phyloP scores from a whole-genome alignment of 306 rosid species.

The Ochetophila trinervis region DNA sequence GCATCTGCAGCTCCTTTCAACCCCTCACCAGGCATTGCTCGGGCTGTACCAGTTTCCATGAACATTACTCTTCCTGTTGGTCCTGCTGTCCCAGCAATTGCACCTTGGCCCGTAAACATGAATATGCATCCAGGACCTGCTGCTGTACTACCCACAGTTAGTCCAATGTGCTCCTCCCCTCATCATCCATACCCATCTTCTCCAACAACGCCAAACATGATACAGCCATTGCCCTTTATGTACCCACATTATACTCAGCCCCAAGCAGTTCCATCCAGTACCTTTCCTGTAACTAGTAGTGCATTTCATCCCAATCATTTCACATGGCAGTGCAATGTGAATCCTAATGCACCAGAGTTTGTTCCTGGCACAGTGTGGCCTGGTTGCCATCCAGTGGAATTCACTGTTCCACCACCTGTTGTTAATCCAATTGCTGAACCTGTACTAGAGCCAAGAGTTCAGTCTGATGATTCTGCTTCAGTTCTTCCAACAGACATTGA shows the following conservation, averaged over 20 bases:
- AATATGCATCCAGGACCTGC: slow-evolving; percentile 75
- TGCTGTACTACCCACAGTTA: slow-evolving; percentile 49
- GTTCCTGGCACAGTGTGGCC: slow-evolving; percentile 71
- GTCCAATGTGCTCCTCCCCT: slow-evolving; percentile 81
- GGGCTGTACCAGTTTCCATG: slow-evolving; percentile 67
- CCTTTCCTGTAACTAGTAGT: slow-evolving; percentile 61
- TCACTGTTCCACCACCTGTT: slow-evolving; percentile 66
- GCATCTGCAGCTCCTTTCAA: slow-evolving; percentile 97
- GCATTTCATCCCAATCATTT: slow-evolving; percentile 80
- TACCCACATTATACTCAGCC: slow-evolving; percentile 79
- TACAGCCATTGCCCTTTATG: slow-evolving; percentile 80
- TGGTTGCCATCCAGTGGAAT: slow-evolving; percentile 77
- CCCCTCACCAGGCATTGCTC: slow-evolving; percentile 68
- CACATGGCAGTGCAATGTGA: slow-evolving; percentile 77
- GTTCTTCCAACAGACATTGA: slow-evolving; percentile 50
- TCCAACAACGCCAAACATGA: slow-evolving; percentile 88
- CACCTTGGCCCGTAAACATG: slow-evolving; percentile 87
- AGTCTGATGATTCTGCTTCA: slow-evolving; percentile 40
- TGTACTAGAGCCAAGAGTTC: slow-evolving; percentile 45
- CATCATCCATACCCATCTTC: slow-evolving; percentile 90
- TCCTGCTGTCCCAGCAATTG: slow-evolving; percentile 57
- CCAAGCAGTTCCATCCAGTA: slow-evolving; percentile 67
- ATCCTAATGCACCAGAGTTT: slow-evolving; percentile 56
- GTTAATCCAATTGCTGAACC: slow-evolving; percentile 51
- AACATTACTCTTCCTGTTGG: slow-evolving; percentile 64